Conservation (phyloP, 1,139 yeast species). For the Yamadazyma diddensiae region DNA sequence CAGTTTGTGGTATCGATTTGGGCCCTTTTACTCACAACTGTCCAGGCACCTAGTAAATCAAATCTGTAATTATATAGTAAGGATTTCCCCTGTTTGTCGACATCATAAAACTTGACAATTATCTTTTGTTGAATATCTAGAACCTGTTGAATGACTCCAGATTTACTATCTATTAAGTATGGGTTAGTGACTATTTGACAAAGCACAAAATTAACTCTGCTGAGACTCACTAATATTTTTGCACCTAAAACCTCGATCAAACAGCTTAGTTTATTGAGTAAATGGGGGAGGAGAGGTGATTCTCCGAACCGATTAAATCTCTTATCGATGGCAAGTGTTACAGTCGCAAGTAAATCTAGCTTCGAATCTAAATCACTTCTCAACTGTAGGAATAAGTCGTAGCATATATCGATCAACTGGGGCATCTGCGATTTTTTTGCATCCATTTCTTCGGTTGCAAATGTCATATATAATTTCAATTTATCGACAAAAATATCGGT, state of each 20-base stretch:
- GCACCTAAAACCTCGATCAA: slow-evolving; percentile 7
- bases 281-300: slow-evolving; percentile 6
- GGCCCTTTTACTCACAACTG: slow-evolving; percentile 13
- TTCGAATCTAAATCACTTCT: slow-evolving; percentile 3
- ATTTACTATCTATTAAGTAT: slow-evolving; percentile 18
- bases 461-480: slow-evolving; percentile 37
- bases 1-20: slow-evolving; percentile 1
- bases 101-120: slow-evolving; percentile 9
- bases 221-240: slow-evolving; percentile 20
- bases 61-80: slow-evolving; percentile 28
- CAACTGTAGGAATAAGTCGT: slow-evolving; percentile 5
- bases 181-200: slow-evolving; percentile 32
- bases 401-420: slow-evolving; percentile 24
- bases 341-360: slow-evolving; percentile 12
- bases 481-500: slow-evolving; percentile 39
- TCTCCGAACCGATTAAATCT: slow-evolving; percentile 13
- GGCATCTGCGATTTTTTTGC: no score
- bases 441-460: slow-evolving; percentile 21
- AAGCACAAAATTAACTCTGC: slow-evolving; percentile 27
- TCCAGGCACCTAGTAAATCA: slow-evolving; percentile 36
- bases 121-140: slow-evolving; percentile 20
- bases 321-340: slow-evolving; percentile 13
- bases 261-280: slow-evolving; percentile 6
- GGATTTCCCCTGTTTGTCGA: slow-evolving; percentile 16
- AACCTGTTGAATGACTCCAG: slow-evolving; percentile 13